Conservation (phyloP, 2,329 filamentous ascomycete genomes). For the Penicillium freii region DNA sequence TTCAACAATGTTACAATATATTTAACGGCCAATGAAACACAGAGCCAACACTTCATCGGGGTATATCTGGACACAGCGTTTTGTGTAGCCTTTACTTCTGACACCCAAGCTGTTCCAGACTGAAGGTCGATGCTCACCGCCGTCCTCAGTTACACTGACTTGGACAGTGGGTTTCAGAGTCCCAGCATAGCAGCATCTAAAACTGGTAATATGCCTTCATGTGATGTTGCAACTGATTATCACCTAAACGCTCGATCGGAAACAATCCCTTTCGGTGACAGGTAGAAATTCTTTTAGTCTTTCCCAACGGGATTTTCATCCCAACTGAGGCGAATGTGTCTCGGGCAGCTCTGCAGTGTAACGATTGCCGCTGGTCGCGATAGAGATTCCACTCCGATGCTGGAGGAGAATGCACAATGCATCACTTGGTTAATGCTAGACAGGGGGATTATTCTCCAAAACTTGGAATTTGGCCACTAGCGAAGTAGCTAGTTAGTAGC, state of each 20-base stretch:
- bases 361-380: constrained; percentile 8
- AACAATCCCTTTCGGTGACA: too few species aligned
- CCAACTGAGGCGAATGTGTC: constrained; percentile 2
- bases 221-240: not conserved
- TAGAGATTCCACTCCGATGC: constrained; percentile 6
- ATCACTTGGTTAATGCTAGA: not conserved
- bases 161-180: not conserved
- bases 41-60: not conserved
- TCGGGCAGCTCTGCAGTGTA: constrained; percentile 15
- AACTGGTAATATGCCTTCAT: not conserved
- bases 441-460: not conserved
- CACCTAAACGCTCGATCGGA: not conserved
- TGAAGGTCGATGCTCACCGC: not conserved
- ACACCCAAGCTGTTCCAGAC: not conserved
- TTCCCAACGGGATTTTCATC: constrained; percentile 14
- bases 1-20: not conserved
- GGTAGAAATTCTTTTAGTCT: not conserved
- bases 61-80: not conserved
- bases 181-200: not conserved
- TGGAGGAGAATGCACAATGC: not conserved
- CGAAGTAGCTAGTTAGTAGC: not conserved
- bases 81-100: constrained; percentile 1
- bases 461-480: not conserved
- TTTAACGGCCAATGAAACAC: not conserved
- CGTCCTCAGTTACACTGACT: not conserved